A percentile compares a stretch with the other conserved stretches of the same genome.
phyloP scores from a whole-genome alignment of 176 grass and related monocot genomes.

The Aegilops speltoides region DNA sequence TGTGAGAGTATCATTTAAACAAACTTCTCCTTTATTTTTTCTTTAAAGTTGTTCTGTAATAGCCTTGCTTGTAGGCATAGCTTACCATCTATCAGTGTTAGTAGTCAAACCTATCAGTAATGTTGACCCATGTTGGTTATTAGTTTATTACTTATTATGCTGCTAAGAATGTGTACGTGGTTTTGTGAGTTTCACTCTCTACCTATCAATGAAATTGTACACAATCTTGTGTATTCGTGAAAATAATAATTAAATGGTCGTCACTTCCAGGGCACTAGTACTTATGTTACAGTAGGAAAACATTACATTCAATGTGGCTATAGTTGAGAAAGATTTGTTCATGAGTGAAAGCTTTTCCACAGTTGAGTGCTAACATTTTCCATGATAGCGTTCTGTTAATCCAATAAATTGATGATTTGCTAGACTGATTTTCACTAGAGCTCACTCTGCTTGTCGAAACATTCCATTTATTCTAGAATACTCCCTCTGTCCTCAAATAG shows the following conservation, averaged over 20 bases:
- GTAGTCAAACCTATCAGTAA: background rate
- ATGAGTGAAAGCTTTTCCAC: background rate
- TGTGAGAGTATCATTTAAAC: background rate
- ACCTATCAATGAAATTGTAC: too few relatives aligned
- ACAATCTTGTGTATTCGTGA: too few relatives aligned
- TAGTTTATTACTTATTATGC: background rate
- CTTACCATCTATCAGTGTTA: conserved; percentile 1
- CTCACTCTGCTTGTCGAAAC: background rate
- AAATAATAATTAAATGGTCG: background rate
- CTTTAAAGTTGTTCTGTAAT: conserved; percentile 13
- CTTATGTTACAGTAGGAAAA: background rate
- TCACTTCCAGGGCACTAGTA: background rate
- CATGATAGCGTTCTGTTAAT: background rate
- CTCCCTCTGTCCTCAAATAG: too few relatives aligned
- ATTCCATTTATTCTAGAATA: background rate
- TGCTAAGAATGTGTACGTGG: background rate
- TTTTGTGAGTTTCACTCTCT: too few relatives aligned
- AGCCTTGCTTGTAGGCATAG: background rate
- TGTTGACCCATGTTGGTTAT: background rate
- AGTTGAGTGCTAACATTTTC: background rate
- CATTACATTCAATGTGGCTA: background rate
- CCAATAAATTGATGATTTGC: background rate
- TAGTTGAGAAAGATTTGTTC: background rate
- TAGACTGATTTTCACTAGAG: background rate
- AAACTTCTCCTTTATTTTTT: conserved; percentile 9